Percentiles rank a stretch among this genome's conserved stretches.
phyloP scores from a whole-genome alignment of 2,329 filamentous ascomycete species.

The Cytospora chrysosperma region DNA sequence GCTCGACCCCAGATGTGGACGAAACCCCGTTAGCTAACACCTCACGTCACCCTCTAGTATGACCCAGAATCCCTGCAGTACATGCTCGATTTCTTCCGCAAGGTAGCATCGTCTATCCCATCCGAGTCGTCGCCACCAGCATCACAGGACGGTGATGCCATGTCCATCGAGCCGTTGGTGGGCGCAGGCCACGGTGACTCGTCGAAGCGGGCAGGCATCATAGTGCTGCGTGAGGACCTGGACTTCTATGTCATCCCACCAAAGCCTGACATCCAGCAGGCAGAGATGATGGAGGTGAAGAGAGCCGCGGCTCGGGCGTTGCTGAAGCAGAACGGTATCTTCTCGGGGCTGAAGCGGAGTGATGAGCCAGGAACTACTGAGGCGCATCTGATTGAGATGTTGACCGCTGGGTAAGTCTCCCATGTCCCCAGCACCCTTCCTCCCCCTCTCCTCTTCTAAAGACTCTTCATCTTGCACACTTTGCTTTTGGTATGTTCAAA shows the following conservation, averaged over 20 bases:
- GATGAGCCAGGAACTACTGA: conserved; percentile 96
- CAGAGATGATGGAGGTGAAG: conserved; percentile 96
- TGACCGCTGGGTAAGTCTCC: conserved; percentile 84
- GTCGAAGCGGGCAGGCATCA: conserved; percentile 92
- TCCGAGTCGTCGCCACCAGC: conserved; percentile 66
- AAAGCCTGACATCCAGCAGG: conserved; percentile 74
- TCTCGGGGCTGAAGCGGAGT: conserved; percentile 90
- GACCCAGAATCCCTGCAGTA: conserved; percentile 95
- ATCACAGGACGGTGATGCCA: conserved; percentile 62
- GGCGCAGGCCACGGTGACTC: conserved; percentile 68
- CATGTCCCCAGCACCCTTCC: neutral
- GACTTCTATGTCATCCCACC: conserved; percentile 98
- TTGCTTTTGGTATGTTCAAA: neutral
- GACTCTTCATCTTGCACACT: neutral
- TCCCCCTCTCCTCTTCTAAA: neutral
- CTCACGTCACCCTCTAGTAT: conserved; percentile 62
- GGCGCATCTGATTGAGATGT: conserved; percentile 98
- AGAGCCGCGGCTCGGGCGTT: conserved; percentile 85
- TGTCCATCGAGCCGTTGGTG: conserved; percentile 71
- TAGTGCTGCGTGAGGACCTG: conserved; percentile 91
- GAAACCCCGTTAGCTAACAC: neutral
- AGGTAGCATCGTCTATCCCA: conserved; percentile 94
- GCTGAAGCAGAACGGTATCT: conserved; percentile 88
- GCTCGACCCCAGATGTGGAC: conserved; percentile 23
- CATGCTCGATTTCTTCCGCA: conserved; percentile 98